These are phyloP conservation scores for Neurospora sublineolata DNA, from an alignment of 495 filamentous ascomycete species.

Conservation along the genomic window DNA sequence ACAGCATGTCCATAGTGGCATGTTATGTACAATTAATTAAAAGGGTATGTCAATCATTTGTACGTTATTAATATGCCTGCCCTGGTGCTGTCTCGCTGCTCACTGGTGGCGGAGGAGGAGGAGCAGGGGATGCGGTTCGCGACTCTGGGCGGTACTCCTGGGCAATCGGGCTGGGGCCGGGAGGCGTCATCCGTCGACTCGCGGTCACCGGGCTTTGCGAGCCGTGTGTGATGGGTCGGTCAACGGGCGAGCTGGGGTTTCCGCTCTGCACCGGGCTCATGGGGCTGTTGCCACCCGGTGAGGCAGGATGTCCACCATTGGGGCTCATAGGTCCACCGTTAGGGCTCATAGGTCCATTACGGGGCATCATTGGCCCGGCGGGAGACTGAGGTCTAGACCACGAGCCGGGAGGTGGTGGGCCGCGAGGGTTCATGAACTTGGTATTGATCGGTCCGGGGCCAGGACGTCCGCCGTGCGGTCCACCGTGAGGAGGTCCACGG, in stretches of 20 bases:
- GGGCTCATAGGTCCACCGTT: constrained; percentile 17
- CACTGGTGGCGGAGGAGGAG: constrained; percentile 22
- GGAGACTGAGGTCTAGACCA: constrained; percentile 14
- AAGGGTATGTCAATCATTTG: background rate
- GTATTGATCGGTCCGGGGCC: background rate
- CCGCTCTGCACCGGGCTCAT: background rate
- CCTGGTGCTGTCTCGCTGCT: constrained; percentile 37
- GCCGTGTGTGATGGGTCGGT: constrained; percentile 3
- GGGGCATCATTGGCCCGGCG: constrained; percentile 19
- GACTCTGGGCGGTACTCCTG: constrained; percentile 27
- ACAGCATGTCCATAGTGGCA: background rate
- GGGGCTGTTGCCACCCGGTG: background rate
- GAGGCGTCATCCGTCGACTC: constrained; percentile 38
- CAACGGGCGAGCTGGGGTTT: background rate
- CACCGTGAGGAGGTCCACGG: constrained; percentile 4
- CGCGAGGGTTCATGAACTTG: background rate
- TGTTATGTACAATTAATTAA: background rate
- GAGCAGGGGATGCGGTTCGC: background rate
- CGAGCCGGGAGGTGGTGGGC: constrained; percentile 11
- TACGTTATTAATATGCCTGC: constrained; percentile 32
- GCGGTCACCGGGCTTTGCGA: constrained; percentile 23
- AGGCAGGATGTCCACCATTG: background rate
- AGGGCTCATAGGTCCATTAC: constrained; percentile 32
- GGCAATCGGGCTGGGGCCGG: constrained; percentile 52
- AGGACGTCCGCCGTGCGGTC: constrained; percentile 13